phyloP scores from a whole-genome alignment of 768 basidiomycete genomes.

The Collybia sordida region DNA sequence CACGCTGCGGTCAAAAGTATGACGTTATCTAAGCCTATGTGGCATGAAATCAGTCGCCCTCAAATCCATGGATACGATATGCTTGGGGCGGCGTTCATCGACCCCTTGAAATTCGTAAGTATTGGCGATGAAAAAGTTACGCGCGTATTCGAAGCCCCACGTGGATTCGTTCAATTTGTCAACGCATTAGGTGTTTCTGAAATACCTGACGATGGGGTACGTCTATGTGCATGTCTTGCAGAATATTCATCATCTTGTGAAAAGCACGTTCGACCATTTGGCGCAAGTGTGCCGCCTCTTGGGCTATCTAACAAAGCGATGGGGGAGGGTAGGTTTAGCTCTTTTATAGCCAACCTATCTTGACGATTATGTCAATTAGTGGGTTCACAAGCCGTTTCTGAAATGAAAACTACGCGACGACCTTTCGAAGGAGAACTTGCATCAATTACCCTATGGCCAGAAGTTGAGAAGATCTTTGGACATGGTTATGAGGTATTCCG shows the following conservation, averaged over 20 bases:
- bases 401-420: slow-evolving; percentile 19
- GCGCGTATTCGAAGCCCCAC: slow-evolving; percentile 90
- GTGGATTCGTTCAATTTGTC: slow-evolving; percentile 69
- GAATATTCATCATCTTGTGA: background rate
- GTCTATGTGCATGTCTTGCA: slow-evolving; percentile 3
- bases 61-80: slow-evolving; percentile 98
- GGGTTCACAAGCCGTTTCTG: background rate
- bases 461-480: slow-evolving; percentile 94
- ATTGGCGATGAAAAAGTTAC: slow-evolving; percentile 96
- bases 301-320: slow-evolving; percentile 93
- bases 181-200: slow-evolving; percentile 47
- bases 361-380: slow-evolving; percentile 1
- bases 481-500: slow-evolving; percentile 90
- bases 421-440: slow-evolving; percentile 93
- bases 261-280: slow-evolving; percentile 63
- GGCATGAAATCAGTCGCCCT: slow-evolving; percentile 90
- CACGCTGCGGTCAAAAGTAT: slow-evolving; percentile 56
- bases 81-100: slow-evolving; percentile 74
- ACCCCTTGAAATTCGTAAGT: slow-evolving; percentile 78
- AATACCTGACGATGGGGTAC: slow-evolving; percentile 52
- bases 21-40: slow-evolving; percentile 26
- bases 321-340: slow-evolving; percentile 52
- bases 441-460: slow-evolving; percentile 90
- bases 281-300: slow-evolving; percentile 89
- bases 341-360: background rate